Base-by-base conservation (phyloP, 169 alveolate species). In the Eimeria sp. region DNA sequence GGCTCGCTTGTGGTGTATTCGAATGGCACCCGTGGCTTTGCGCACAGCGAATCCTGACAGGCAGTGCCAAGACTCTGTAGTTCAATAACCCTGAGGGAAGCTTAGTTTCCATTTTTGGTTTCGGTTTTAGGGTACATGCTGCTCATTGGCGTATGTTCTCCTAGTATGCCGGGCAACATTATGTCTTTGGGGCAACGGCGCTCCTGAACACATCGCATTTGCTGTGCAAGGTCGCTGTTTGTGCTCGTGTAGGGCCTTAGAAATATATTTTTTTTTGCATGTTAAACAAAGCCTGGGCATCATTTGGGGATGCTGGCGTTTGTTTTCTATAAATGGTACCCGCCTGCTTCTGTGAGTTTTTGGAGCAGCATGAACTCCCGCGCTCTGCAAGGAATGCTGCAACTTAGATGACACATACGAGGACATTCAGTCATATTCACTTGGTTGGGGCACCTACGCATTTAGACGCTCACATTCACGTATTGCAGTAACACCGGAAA, bases 1-100 rank as follows among this genome's bases (percentile, higher is more conserved):
- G 62, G 56, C n/a, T 37, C 85, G 85, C 85, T 8, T 76, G 85
- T 76, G 52, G 52, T 76, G 52, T 18, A 76, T 76, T 30, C 89
- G 68, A 52, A 43, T 33, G 46, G 30, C 46, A 49, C 89, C 89
- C 14, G 4, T 78, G 43, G n/a, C 37, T 11, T 52, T n/a, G 46
- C 89, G 83, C 58, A 33, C 83, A n/a, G 58, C 30, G 33, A 43
- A 74, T 74, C 83, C 27, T 30, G 54, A 40, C 30, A 43, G 83
- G 83, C 58, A 43, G 58, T 18, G 83, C 54, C 30, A 25, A 6
- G 83, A 74, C 37, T 74, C 83, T 74, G 83, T 54, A 74, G 6
- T 40, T 16, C 83, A 74, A 43, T 52, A 64, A 37, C 83, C 83
- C 27, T 74, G 18, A 43, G 30, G 83, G 49, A 14, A 37, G 30